phyloP scores from a whole-genome alignment of 208 protist genomes.

The Leishmania tropica region DNA sequence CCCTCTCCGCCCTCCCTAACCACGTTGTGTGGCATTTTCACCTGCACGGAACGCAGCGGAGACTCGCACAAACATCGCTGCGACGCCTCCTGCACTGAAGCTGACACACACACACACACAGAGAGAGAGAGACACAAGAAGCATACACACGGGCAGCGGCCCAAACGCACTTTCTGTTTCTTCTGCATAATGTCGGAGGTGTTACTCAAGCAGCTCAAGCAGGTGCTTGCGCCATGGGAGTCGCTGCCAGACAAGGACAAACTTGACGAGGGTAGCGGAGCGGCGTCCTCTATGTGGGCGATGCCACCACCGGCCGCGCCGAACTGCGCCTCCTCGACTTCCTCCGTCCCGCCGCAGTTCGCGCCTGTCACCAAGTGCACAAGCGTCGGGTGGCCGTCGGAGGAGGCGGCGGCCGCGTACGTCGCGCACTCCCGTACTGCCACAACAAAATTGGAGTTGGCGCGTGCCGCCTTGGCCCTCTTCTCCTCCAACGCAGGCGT shows the following conservation, averaged over 20 bases:
- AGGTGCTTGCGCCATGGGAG: constrained; percentile 66
- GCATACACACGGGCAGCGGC: not conserved
- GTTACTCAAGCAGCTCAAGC: constrained; percentile 53
- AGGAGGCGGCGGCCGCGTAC: not conserved
- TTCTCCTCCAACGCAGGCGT: constrained; percentile 77
- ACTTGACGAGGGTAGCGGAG: not conserved
- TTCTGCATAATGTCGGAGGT: constrained; percentile 29
- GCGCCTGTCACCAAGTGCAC: not conserved
- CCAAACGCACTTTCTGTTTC: not conserved
- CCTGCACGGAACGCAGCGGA: not conserved
- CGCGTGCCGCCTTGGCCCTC: constrained; percentile 73
- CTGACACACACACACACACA: not conserved
- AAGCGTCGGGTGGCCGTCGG: not conserved
- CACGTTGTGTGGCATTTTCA: not conserved
- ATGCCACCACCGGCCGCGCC: not conserved
- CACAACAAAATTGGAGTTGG: constrained; percentile 61
- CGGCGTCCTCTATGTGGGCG: not conserved
- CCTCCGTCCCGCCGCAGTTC: not conserved
- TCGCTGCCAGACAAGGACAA: constrained; percentile 12
- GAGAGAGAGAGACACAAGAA: not conserved
- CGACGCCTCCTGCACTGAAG: not conserved
- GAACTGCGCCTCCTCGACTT: not conserved
- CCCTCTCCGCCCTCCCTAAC: not conserved
- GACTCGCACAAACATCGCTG: not conserved
- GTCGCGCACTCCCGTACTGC: constrained; percentile 14